Evolutionary conservation across 2,329 filamentous ascomycete species (phyloP).

Genomic region (Aureobasidium leucospermi): DNA sequence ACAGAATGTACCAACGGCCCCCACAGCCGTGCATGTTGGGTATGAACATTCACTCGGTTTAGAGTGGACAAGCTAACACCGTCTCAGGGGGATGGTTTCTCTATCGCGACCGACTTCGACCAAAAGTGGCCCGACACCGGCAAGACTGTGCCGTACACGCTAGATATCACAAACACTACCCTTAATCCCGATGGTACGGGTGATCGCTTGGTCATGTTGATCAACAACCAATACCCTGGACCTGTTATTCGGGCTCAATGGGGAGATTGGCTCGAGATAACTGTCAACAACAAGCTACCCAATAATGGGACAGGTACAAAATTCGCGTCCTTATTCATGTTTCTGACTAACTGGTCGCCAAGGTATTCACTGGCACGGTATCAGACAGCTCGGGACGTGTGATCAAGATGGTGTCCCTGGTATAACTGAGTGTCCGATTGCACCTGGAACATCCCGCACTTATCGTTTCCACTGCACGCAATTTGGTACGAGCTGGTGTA

Average conservation of each 20-base stretch:
- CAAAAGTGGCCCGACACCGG: slow-evolving; percentile 26
- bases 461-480: slow-evolving; percentile 29
- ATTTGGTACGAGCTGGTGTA: slow-evolving; percentile 28
- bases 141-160: slow-evolving; percentile 31
- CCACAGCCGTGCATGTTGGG: not conserved
- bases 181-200: slow-evolving; percentile 37
- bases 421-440: slow-evolving; percentile 51
- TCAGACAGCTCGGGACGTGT: slow-evolving; percentile 50
- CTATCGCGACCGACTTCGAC: slow-evolving; percentile 30
- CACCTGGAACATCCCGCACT: slow-evolving; percentile 44
- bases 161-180: slow-evolving; percentile 38
- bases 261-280: slow-evolving; percentile 43
- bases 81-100: slow-evolving; percentile 24
- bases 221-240: slow-evolving; percentile 60
- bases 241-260: slow-evolving; percentile 41
- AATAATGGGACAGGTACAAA: slow-evolving; percentile 47
- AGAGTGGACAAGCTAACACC: slow-evolving; percentile 5
- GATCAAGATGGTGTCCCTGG: slow-evolving; percentile 51
- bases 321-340: too few species aligned
- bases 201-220: slow-evolving; percentile 33
- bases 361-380: slow-evolving; percentile 52
- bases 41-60: not conserved
- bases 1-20: not conserved
- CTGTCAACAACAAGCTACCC: slow-evolving; percentile 46
- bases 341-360: too few species aligned